phyloP scores from a whole-genome alignment of 331 rosid genomes.

The Cydonia oblonga region DNA sequence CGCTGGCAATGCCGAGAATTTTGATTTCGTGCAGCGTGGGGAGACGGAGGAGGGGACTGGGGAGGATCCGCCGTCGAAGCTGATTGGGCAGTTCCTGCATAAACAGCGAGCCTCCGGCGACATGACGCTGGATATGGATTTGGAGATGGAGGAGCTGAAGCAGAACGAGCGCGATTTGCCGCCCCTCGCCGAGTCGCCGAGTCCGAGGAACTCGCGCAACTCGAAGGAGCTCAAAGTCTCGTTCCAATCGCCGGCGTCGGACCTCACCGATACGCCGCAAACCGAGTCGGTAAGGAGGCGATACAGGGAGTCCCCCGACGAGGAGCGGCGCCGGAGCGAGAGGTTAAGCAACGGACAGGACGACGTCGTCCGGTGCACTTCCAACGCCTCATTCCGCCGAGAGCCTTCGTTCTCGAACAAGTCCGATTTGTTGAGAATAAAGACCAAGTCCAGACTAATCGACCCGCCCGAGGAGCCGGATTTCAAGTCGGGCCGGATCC shows the following conservation, averaged over 20 bases:
- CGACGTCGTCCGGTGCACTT: conserved; percentile 43
- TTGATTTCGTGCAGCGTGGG: conserved; percentile 28
- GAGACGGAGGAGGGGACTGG: conserved; percentile 21
- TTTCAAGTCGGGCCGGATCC: conserved; percentile 3
- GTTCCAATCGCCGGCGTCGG: conserved; percentile 29
- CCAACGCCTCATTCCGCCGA: conserved; percentile 51
- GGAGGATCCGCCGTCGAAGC: conserved; percentile 74
- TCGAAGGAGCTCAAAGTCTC: no score
- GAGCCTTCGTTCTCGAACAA: conserved; percentile 40
- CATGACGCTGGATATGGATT: conserved; percentile 66
- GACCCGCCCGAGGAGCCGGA: conserved; percentile 68
- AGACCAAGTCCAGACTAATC: conserved; percentile 56
- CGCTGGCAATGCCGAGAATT: not conserved
- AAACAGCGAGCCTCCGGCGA: conserved; percentile 60
- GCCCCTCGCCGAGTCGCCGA: conserved; percentile 50
- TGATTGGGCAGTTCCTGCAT: conserved; percentile 54
- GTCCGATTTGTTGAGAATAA: conserved; percentile 35
- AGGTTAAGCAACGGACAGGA: not conserved
- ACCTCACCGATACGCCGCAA: not conserved
- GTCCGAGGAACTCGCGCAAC: conserved; percentile 23
- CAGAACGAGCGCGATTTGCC: conserved; percentile 18
- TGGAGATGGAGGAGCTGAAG: conserved; percentile 71
- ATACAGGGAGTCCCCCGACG: conserved; percentile 17
- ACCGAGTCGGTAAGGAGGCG: conserved; percentile 38
- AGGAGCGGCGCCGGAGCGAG: conserved; percentile 10